Evolutionary conservation across 257 asterid genomes (phyloP).

Genomic region (Henckelia pumila): DNA sequence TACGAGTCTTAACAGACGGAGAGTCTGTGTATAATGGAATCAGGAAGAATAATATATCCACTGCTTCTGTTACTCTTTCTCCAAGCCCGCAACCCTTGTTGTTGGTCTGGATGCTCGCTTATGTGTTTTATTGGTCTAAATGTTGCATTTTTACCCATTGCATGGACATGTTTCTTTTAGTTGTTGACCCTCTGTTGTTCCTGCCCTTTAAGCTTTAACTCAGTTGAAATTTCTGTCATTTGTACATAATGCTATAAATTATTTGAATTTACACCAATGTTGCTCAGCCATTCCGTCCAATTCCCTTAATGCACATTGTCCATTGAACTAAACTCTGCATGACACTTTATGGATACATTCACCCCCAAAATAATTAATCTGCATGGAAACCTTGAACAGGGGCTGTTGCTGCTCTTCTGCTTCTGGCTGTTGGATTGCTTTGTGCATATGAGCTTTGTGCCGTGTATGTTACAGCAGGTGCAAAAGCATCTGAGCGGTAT

Average conservation of each 20-base stretch:
- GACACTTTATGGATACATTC: slow-evolving; percentile 16
- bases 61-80: no score
- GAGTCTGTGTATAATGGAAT: background rate
- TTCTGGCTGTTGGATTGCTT: slow-evolving; percentile 95
- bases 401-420: slow-evolving; percentile 97
- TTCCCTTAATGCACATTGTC: slow-evolving; percentile 7
- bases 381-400: slow-evolving; percentile 50
- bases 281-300: background rate
- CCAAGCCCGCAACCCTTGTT: no score
- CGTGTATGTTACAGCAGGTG: slow-evolving; percentile 90
- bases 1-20: background rate
- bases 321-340: background rate
- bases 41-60: background rate
- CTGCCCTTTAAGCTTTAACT: no score
- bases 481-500: slow-evolving; percentile 92
- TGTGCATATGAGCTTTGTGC: slow-evolving; percentile 99
- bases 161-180: no score
- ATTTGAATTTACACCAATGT: background rate
- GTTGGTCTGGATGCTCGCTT: no score
- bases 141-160: no score
- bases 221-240: no score
- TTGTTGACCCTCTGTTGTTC: no score
- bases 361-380: slow-evolving; percentile 22
- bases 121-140: no score
- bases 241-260: background rate